A percentile compares a stretch with the other conserved stretches of the same genome.
Conservation (phyloP, 345 rosid genomes). For the Cardamine chenopodiifolia region DNA sequence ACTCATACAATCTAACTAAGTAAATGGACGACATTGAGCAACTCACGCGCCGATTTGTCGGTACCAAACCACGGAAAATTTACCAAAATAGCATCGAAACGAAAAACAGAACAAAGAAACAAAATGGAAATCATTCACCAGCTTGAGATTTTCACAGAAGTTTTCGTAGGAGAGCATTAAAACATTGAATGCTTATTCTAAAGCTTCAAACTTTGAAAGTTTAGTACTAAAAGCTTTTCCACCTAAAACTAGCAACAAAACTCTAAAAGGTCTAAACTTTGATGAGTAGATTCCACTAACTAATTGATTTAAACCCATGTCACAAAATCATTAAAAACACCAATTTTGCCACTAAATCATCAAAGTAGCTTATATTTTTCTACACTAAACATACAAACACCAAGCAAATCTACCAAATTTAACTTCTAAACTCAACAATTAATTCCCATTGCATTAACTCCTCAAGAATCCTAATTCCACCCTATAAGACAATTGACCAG, state of each 20-base stretch:
- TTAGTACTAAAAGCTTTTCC: constrained; percentile 10
- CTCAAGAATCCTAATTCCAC: not conserved
- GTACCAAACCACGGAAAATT: constrained; percentile 20
- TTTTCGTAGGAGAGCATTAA: constrained; percentile 2
- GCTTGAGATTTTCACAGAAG: not conserved
- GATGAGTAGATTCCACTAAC: constrained; percentile 2
- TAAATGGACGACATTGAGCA: constrained; percentile 27
- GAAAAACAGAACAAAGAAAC: constrained; percentile 10
- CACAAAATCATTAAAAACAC: constrained; percentile 11
- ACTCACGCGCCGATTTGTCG: constrained; percentile 41
- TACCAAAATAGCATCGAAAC: constrained; percentile 20
- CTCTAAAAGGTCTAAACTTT: constrained; percentile 14
- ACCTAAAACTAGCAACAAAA: constrained; percentile 14
- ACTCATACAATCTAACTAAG: constrained; percentile 17
- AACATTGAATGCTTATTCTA: not conserved
- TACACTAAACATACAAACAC: not conserved
- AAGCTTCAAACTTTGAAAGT: constrained; percentile 16
- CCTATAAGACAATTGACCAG: not conserved
- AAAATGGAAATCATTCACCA: constrained; percentile 8
- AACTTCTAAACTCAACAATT: not conserved
- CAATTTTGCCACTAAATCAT: not conserved
- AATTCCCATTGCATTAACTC: not conserved
- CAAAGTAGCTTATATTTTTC: not conserved
- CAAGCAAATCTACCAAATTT: not conserved
- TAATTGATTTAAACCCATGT: constrained; percentile 17